These are phyloP conservation scores for Coelastrella sp. DNA, from an alignment of 139 green algal species.

Conservation along the genomic window DNA sequence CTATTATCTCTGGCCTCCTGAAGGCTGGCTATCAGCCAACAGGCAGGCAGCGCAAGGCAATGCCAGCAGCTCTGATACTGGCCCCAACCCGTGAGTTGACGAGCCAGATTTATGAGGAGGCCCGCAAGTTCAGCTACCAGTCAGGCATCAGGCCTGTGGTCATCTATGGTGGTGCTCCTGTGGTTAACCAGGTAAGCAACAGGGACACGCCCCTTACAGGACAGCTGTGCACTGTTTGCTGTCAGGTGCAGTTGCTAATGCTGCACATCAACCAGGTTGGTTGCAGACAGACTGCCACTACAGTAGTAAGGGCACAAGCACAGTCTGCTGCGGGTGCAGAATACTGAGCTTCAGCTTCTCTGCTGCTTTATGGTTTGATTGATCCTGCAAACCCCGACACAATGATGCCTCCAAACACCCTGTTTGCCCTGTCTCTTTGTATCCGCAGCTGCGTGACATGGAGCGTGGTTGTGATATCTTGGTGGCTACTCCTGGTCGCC, in stretches of 20 bases:
- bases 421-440: neutral
- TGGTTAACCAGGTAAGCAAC: conserved; percentile 84
- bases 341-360: neutral
- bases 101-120: conserved; percentile 91
- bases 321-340: neutral
- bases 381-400: neutral
- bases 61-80: conserved; percentile 77
- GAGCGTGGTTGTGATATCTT: conserved; percentile 87
- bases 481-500: conserved; percentile 90
- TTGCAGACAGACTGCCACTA: too few relatives aligned
- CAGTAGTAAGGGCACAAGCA: too few relatives aligned
- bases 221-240: neutral
- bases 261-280: too few relatives aligned
- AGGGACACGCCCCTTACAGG: too few relatives aligned
- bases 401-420: too few relatives aligned
- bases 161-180: conserved; percentile 96
- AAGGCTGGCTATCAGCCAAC: conserved; percentile 71
- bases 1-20: conserved; percentile 96
- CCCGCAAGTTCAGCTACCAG: conserved; percentile 88
- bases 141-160: conserved; percentile 91
- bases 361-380: neutral
- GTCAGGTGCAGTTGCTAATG: too few relatives aligned
- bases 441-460: conserved; percentile 58
- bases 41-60: conserved; percentile 54
- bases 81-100: conserved; percentile 95